Evolutionary conservation across 2,329 filamentous ascomycete species (phyloP).

Genomic region (Fusarium sp.): DNA sequence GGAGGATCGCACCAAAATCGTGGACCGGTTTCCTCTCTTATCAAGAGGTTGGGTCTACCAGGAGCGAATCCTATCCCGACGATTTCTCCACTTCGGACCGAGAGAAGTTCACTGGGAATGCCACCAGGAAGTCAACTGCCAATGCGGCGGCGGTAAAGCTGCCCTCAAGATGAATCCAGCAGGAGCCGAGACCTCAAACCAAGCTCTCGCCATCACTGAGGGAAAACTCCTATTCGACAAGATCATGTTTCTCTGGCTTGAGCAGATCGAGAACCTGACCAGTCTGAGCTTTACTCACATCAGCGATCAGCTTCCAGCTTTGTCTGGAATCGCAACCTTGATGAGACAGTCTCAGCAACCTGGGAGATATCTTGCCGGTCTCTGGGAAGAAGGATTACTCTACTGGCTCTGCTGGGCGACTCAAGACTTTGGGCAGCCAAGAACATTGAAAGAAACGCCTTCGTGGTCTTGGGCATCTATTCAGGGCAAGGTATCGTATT

Average conservation of each 20-base stretch:
- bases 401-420: slow-evolving; percentile 9
- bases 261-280: slow-evolving; percentile 1
- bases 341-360: neutral
- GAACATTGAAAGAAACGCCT: neutral
- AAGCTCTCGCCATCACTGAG: slow-evolving; percentile 1
- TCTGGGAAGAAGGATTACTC: neutral
- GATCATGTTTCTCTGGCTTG: neutral
- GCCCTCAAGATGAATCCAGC: slow-evolving; percentile 4
- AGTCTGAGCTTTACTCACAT: slow-evolving; percentile 1
- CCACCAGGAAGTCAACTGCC: slow-evolving; percentile 1
- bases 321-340: slow-evolving; percentile 1
- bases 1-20: neutral
- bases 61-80: neutral
- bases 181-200: neutral
- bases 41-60: slow-evolving; percentile 17
- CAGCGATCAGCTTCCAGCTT: slow-evolving; percentile 2
- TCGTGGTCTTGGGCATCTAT: slow-evolving; percentile 13
- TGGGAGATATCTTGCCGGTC: slow-evolving; percentile 2
- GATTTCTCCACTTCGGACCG: slow-evolving; percentile 10
- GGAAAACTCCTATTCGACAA: neutral
- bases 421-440: neutral
- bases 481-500: neutral
- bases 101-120: slow-evolving; percentile 12
- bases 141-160: slow-evolving; percentile 8
- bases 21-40: slow-evolving; percentile 1